Base-by-base conservation (phyloP, 2,329 filamentous ascomycete genomes). In the Scolecobasidium constrictum region DNA sequence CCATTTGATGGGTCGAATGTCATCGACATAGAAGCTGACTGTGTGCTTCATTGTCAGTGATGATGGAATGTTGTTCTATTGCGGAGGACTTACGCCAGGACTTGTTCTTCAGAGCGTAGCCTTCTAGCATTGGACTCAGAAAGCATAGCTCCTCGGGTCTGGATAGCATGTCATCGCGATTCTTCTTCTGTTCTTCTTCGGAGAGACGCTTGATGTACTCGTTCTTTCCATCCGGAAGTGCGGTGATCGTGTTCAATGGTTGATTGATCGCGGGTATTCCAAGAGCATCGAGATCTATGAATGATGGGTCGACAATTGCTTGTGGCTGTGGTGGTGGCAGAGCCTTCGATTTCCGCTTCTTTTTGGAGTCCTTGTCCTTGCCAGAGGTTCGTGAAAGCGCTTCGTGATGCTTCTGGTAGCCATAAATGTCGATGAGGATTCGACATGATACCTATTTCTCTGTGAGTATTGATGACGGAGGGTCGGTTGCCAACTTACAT, bases 51-150 rank as follows among this genome's bases (percentile, higher is more conserved):
- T 31, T 9, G 26, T 31, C 9, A 31, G 9, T 31, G 9, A n/a
- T 7, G 26, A 31, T 9, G n/a, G n/a, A 7, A 31, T 9, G n/a
- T 7, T 31, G 26, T 9, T n/a, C 26, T 9, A 31, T 9, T 9
- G n/a, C 26, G 9, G 9, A 31, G 9, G n/a, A 59, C 62, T 55
- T 48, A 64, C 64, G 47, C 68, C 67, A 71, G 4, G 59, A 40
- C 53, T 68, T 68, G 46, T 65, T 68, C 52, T 68, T 68, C 40
- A 70, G 52, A 0, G 67, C 61, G 42, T 65, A 72, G 0, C 67
- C 69, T 5, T 63, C 54, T 26, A 69, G 52, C 31, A 65, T 44
- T 4, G 63, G 66, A 1, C 59, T 59, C 46, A 70, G 59, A 41
- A 61, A 69, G 39, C 61, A 59, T 4, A 71, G 53, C 12, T 67